Evolutionary conservation across 768 basidiomycete genomes (phyloP).

Genomic region (Trametes cingulata): DNA sequence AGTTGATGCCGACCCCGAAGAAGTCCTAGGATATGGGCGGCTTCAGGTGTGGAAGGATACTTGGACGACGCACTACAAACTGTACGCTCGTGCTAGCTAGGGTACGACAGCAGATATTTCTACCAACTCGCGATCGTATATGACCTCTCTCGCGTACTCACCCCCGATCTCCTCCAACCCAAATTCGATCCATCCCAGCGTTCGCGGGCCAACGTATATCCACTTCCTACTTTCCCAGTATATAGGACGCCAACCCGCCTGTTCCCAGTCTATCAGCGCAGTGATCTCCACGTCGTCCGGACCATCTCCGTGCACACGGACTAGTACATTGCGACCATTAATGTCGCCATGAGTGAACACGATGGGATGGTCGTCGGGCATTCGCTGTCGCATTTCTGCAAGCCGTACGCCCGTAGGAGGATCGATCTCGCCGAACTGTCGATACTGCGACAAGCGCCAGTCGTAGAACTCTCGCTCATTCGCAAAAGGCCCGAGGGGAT

Average conservation of each 20-base stretch:
- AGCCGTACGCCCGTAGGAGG: neutral
- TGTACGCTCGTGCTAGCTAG: neutral
- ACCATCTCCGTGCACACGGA: constrained; percentile 1
- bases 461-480: constrained; percentile 11
- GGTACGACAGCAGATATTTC: neutral
- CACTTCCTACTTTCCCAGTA: constrained; percentile 19
- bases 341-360: constrained; percentile 19
- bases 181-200: neutral
- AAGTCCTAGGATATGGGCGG: neutral
- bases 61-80: neutral
- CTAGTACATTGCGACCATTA: constrained; percentile 10
- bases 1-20: neutral
- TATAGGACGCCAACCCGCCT: constrained; percentile 16
- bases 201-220: neutral
- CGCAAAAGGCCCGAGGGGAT: constrained; percentile 2
- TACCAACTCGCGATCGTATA: neutral
- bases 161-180: neutral
- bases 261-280: constrained; percentile 16
- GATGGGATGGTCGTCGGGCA: constrained; percentile 8
- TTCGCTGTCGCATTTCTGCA: neutral
- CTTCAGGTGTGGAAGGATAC: too few relatives aligned
- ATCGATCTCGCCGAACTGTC: neutral
- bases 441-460: neutral
- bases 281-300: constrained; percentile 9
- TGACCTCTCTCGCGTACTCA: neutral